phyloP scores from a whole-genome alignment of 2,329 filamentous ascomycete genomes.

The Ophiostoma sp. region DNA sequence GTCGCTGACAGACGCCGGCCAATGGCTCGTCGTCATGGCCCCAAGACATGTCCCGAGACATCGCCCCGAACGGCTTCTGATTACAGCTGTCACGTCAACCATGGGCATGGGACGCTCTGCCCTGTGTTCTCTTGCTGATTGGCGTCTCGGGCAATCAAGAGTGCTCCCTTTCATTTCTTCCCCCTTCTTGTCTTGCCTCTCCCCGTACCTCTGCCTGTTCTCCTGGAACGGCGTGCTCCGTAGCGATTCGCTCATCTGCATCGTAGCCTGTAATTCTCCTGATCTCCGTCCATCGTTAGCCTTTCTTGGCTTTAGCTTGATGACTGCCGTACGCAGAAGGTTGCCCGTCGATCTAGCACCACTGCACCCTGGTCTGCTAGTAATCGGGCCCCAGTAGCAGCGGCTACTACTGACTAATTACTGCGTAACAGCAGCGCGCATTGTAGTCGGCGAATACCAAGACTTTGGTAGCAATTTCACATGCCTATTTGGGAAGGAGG shows the following conservation, averaged over 20 bases:
- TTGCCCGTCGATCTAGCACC: not conserved
- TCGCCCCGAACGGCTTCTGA: no score
- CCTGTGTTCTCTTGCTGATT: no score
- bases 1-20: no score
- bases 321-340: slow-evolving; percentile 6
- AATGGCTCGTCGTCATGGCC: no score
- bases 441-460: not conserved
- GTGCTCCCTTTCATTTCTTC: not conserved
- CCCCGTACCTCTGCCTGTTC: not conserved
- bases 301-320: slow-evolving; percentile 10
- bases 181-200: not conserved
- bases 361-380: not conserved
- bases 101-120: no score
- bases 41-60: no score
- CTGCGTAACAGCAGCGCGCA: no score
- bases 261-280: not conserved
- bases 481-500: slow-evolving; percentile 9
- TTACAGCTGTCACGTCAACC: no score
- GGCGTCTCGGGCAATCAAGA: no score
- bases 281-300: not conserved
- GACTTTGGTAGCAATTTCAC: not conserved
- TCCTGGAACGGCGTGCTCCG: not conserved
- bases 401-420: no score
- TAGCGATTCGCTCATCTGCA: not conserved
- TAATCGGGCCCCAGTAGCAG: no score